These are phyloP conservation scores for Pythium aphanidermatum DNA, from an alignment of 352 stramenopile species.

Conservation along the genomic window DNA sequence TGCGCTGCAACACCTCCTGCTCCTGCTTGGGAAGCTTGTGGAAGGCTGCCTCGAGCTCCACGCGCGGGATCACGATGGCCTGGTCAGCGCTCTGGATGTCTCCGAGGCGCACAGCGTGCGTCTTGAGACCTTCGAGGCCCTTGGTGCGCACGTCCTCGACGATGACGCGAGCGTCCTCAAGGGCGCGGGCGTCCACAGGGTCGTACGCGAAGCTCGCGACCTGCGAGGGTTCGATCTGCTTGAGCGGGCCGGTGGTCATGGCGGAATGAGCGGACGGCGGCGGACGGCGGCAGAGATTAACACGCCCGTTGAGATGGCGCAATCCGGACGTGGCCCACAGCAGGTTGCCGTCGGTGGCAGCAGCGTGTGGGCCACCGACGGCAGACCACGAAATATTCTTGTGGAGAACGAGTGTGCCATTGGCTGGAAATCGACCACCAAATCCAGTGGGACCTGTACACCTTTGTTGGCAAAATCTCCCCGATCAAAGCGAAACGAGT, in stretches of 20 bases:
- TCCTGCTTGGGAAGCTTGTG: slow-evolving; percentile 63
- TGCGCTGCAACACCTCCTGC: slow-evolving; percentile 82
- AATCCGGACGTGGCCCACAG: too few species aligned
- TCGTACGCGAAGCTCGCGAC: slow-evolving; percentile 79
- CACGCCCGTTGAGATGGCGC: too few species aligned
- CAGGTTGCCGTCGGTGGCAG: too few species aligned
- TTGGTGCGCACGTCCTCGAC: slow-evolving; percentile 57
- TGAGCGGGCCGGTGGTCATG: slow-evolving; percentile 32
- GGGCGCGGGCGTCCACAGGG: slow-evolving; percentile 56
- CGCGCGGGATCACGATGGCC: slow-evolving; percentile 44
- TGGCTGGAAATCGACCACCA: too few species aligned
- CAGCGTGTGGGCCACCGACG: too few species aligned
- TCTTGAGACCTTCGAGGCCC: slow-evolving; percentile 36
- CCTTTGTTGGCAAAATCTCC: too few species aligned
- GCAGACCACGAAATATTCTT: too few species aligned
- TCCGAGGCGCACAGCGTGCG: slow-evolving; percentile 58
- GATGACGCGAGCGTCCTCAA: slow-evolving; percentile 57
- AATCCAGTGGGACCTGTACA: too few species aligned
- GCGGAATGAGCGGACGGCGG: too few species aligned
- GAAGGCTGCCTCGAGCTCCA: slow-evolving; percentile 82
- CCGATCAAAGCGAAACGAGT: too few species aligned
- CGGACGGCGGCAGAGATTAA: too few species aligned
- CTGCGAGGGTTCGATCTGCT: slow-evolving; percentile 60
- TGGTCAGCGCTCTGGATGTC: slow-evolving; percentile 41
- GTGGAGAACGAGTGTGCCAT: too few species aligned